Conservation (phyloP, 352 stramenopile species). For the Pythium folliculosum region DNA sequence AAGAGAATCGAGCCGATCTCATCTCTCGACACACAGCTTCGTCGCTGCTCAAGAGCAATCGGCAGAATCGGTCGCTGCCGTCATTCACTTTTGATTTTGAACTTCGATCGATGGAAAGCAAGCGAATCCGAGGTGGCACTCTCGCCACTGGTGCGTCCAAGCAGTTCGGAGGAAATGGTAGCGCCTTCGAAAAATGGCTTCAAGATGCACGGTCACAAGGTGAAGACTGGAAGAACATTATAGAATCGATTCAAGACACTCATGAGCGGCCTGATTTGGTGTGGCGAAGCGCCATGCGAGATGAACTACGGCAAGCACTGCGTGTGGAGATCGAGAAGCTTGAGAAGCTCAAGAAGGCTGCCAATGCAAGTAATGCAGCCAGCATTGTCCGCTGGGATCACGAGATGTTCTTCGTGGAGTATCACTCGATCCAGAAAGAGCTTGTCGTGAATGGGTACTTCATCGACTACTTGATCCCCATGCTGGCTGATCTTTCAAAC, state of each 20-base stretch:
- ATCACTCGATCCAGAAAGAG: constrained; percentile 69
- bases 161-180: background rate
- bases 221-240: constrained; percentile 74
- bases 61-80: constrained; percentile 50
- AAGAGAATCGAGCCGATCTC: constrained; percentile 50
- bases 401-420: constrained; percentile 83
- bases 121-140: constrained; percentile 40
- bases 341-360: constrained; percentile 33
- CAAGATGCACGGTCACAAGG: constrained; percentile 64
- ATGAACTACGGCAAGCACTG: constrained; percentile 60
- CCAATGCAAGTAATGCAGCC: constrained; percentile 13
- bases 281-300: constrained; percentile 68
- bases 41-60: constrained; percentile 40
- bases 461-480: constrained; percentile 72
- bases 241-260: constrained; percentile 51
- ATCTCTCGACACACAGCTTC: constrained; percentile 63
- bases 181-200: constrained; percentile 67
- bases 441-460: constrained; percentile 84
- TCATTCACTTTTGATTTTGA: constrained; percentile 77
- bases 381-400: constrained; percentile 62
- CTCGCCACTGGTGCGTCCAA: constrained; percentile 8
- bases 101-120: constrained; percentile 44
- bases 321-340: constrained; percentile 54
- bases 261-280: constrained; percentile 76
- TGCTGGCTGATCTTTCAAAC: constrained; percentile 59